These are phyloP conservation scores for Zoysia pacifica DNA, from an alignment of 176 grass and related monocot genomes.

Conservation along the genomic window DNA sequence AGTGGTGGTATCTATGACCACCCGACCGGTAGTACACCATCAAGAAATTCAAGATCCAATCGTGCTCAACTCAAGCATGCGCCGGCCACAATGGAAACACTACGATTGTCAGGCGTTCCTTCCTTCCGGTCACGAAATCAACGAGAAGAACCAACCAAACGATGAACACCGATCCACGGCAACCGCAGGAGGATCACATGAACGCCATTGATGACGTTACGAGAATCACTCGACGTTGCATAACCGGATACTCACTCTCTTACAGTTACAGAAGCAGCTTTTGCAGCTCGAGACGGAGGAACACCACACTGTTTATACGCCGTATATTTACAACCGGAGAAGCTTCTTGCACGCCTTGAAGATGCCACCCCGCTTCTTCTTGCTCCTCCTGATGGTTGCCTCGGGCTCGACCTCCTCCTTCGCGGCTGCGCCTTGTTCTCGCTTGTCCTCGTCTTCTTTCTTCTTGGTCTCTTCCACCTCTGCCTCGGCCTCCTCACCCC, in stretches of 20 bases:
- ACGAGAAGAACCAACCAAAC: neutral
- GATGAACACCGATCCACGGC: neutral
- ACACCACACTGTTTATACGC: neutral
- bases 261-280: neutral
- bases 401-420: neutral
- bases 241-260: neutral
- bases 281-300: neutral
- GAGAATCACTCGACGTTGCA: neutral
- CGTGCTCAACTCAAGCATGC: neutral
- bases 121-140: neutral
- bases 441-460: neutral
- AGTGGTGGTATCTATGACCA: slow-evolving; percentile 7
- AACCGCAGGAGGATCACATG: neutral
- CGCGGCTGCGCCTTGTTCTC: neutral
- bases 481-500: neutral
- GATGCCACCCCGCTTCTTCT: slow-evolving; percentile 39
- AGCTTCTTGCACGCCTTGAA: slow-evolving; percentile 55
- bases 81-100: neutral
- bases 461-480: neutral
- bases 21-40: neutral
- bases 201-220: neutral
- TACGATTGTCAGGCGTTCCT: neutral
- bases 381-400: neutral
- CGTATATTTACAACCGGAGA: slow-evolving; percentile 34
- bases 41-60: neutral